Base-by-base conservation (phyloP, 257 asterid species). In the Haberlea rhodopensis region DNA sequence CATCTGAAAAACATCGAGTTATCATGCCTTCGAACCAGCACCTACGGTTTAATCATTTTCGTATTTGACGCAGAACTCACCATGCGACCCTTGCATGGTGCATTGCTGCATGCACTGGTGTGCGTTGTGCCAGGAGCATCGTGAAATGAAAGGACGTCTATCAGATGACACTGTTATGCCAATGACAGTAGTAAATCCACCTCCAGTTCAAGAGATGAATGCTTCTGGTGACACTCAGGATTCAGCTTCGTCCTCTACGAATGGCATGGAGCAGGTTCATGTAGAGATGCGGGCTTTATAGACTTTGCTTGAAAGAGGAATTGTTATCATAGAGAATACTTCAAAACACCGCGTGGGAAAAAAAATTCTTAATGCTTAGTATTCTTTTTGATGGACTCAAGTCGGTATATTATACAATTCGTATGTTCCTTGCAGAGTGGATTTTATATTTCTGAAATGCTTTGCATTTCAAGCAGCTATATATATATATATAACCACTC, bases 61-160 rank as follows among this genome's bases (percentile, higher is more conserved):
- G 5, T 48, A 22, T 66, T 28, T 9, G 2, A 21, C 78, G 79
- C 90, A 91, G 98, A 89, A 91, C 79, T 82, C 98, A 0, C 98
- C 98, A 2, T 91, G 95, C 34, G 97, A 91, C 69, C 97, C 98
- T 15, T 91, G 97, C 81, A 5, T 85, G 90, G 97, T 81, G 28
- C 95, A 91, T 78, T 91, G 97, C 84, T 91, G 98, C 86, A 48
- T 84, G 85, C 98, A 89, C 76, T 89, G 96, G 90, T 89, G 98
- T 72, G 98, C 98, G 15, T 54, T 91, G 82, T 91, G 98, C 81
- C 98, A 91, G 76, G 98, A 91, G 82, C 98, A 89, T 76, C 72
- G 98, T 74, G 98, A 91, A 82, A 89, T 87, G 97, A 87, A 87
- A 75, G 79, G 75, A 18, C 97, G 91, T 37, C 78, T 91, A 5